Base-by-base conservation (phyloP, 148 eudicot genomes). In the Linanthus parryae region DNA sequence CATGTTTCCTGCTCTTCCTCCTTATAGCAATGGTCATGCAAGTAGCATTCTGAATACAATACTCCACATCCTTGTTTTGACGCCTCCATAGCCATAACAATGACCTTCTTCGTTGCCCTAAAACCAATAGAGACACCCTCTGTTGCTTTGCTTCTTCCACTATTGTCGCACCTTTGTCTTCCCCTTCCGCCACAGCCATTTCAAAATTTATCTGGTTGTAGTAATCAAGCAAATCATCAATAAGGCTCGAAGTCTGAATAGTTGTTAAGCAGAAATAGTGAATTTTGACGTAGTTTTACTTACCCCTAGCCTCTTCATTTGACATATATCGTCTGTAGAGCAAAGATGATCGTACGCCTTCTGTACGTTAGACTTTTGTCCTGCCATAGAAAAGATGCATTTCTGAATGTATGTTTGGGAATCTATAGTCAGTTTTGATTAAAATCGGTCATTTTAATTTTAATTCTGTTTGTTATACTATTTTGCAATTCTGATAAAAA, bases 21-120 rank as follows among this genome's bases (percentile, higher is more conserved):
- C 96, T 83, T 13, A 84, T 88, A 24, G 83, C 92, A 46, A 88
- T 63, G 1, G 88, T 79, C 85, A 76, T 71, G 58, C 96, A 81
- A 44, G 68, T 73, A 24, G 85, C 73, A 60, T 84, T 73, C 44
- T 88, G 83, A 10, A 88, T 81, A 67, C 96, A 88, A 62, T 84
- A 73, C 52, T 88, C 92, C 25, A 73, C 83, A 20, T 64, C 74
- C 24, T 67, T 31, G 11, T 54, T 48, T 28, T 64, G 53, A 16
- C 52, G 71, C 28, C 66, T 59, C 1, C 63, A 50, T 8, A 71
- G 64, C 85, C 81, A 65, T 25, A 80, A 47, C 41, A 67, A 55
- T 6, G 92, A 81, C 42, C 76, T 51, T 54, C 59, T 83, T 57
- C 59, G 50, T 56, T 83, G 88, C 17, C 88, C 92, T 12, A 88